phyloP scores from a whole-genome alignment of 1,139 yeast genomes.

The Meyerozyma smithsonii region DNA sequence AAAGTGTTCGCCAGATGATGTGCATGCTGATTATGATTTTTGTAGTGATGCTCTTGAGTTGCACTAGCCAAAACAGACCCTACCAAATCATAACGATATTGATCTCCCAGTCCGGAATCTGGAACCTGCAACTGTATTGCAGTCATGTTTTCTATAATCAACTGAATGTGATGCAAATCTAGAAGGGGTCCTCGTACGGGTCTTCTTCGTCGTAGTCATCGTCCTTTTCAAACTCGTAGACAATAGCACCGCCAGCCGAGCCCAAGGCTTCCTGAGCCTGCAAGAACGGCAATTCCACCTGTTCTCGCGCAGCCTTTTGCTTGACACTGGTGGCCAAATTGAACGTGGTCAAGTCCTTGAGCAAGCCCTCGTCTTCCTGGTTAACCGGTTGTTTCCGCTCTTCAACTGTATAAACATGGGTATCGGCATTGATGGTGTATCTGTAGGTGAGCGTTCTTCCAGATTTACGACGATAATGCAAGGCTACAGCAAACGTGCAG shows the following conservation, averaged over 20 bases:
- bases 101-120: too few species aligned
- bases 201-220: conserved; percentile 97
- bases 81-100: too few species aligned
- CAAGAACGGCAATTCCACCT: conserved; percentile 83
- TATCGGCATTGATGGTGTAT: conserved; percentile 46
- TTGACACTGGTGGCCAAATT: conserved; percentile 70
- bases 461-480: conserved; percentile 74
- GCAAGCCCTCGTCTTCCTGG: conserved; percentile 35
- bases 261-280: conserved; percentile 79
- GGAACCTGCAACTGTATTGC: too few species aligned
- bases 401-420: conserved; percentile 47
- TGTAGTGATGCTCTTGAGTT: too few species aligned
- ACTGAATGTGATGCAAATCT: conserved; percentile 5
- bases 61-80: too few species aligned
- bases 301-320: conserved; percentile 74
- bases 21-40: background rate
- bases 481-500: conserved; percentile 38
- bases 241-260: conserved; percentile 80
- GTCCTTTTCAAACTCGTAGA: conserved; percentile 79
- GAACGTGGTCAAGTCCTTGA: conserved; percentile 80
- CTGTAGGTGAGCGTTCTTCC: conserved; percentile 68
- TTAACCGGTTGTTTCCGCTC: conserved; percentile 19
- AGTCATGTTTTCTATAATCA: too few species aligned
- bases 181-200: conserved; percentile 95
- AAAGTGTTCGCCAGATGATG: too few species aligned